These are phyloP conservation scores for Auxenochlorella pyrenoidosa DNA, from an alignment of 139 green algal species.

Conservation along the genomic window DNA sequence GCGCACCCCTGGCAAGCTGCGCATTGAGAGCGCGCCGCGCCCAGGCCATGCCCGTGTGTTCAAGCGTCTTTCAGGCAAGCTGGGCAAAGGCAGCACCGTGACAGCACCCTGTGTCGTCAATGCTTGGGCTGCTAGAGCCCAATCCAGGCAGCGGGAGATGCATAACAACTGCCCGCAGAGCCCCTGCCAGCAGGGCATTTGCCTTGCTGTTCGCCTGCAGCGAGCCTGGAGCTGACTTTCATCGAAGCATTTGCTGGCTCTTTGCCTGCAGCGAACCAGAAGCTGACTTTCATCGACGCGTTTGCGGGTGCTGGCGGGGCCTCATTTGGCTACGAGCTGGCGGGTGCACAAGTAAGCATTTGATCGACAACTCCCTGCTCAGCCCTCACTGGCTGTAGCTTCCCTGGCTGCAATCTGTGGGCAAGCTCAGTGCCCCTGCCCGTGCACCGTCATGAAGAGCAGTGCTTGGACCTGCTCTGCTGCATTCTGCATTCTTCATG, in stretches of 20 bases:
- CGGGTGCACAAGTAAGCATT: background rate
- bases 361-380: no score
- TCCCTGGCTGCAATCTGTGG: no score
- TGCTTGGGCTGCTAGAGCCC: no score
- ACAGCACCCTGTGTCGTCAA: background rate
- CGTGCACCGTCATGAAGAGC: no score
- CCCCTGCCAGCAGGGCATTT: no score
- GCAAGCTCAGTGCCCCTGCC: no score
- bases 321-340: background rate
- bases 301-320: slow-evolving; percentile 1
- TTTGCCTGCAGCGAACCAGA: background rate
- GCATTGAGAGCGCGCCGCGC: background rate
- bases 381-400: no score
- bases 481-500: no score
- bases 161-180: no score
- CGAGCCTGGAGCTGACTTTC: background rate
- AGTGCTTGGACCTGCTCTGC: no score
- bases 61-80: slow-evolving; percentile 3
- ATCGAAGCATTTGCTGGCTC: background rate
- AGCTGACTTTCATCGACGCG: background rate
- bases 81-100: no score
- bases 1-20: slow-evolving; percentile 5
- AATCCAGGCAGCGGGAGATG: no score
- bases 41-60: background rate
- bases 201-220: background rate